A percentile compares a stretch with the other conserved stretches of the same genome.
phyloP scores from a whole-genome alignment of 306 rosid genomes.

The Cotoneaster glaucophyllus region DNA sequence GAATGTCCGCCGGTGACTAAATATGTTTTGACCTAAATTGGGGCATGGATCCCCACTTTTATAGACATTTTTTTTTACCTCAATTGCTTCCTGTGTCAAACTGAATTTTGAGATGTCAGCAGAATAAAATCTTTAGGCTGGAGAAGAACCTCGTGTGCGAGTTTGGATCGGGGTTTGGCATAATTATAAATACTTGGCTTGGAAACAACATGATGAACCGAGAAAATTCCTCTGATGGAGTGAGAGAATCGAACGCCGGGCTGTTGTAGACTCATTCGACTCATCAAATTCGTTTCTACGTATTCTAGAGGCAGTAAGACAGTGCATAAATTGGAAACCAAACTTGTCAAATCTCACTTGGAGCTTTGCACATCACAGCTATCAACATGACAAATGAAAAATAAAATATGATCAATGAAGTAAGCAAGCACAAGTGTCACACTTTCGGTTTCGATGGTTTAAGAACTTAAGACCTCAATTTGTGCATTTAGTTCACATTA shows the following conservation, averaged over 20 bases:
- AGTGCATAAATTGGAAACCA: constrained; percentile 3
- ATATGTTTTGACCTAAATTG: neutral
- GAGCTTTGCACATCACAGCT: constrained; percentile 8
- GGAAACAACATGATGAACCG: constrained; percentile 1
- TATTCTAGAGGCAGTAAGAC: constrained; percentile 1
- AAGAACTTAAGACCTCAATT: constrained; percentile 8
- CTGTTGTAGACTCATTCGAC: neutral
- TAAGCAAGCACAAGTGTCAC: neutral
- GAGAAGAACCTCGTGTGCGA: neutral
- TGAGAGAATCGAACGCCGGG: neutral
- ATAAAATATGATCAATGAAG: neutral
- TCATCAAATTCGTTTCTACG: neutral
- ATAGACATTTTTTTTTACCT: too few species aligned
- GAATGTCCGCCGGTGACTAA: neutral
- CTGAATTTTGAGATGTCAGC: neutral
- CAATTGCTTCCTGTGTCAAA: neutral
- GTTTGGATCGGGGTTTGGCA: neutral
- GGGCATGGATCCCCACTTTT: neutral
- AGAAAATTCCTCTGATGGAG: neutral
- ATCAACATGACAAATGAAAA: neutral
- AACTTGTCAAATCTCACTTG: neutral
- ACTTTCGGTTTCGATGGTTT: neutral
- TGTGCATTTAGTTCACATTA: neutral
- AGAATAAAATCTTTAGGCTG: neutral
- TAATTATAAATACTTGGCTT: neutral